phyloP scores from a whole-genome alignment of 345 rosid species.

The Limnanthes douglasii region DNA sequence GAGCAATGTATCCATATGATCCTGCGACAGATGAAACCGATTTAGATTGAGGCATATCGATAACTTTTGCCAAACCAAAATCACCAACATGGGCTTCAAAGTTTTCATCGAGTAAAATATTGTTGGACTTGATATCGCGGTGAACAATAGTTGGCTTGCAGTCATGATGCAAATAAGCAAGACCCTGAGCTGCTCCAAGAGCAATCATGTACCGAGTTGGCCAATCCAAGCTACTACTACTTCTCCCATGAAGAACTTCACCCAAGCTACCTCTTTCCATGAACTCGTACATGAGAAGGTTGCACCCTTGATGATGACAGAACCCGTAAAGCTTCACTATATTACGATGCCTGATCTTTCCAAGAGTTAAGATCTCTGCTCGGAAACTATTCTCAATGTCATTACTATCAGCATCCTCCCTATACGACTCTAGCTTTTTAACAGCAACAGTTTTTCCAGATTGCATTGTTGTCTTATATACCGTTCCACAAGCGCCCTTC shows the following conservation, averaged over 20 bases:
- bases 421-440: constrained; percentile 59
- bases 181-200: constrained; percentile 95
- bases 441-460: constrained; percentile 65
- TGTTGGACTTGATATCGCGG: constrained; percentile 89
- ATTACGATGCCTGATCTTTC: constrained; percentile 88
- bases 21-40: constrained; percentile 97
- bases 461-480: constrained; percentile 68
- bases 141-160: constrained; percentile 91
- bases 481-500: constrained; percentile 90
- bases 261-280: constrained; percentile 83
- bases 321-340: constrained; percentile 89
- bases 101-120: constrained; percentile 77
- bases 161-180: constrained; percentile 85
- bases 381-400: constrained; percentile 72
- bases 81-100: constrained; percentile 98
- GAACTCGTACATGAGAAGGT: constrained; percentile 81
- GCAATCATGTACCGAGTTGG: constrained; percentile 66
- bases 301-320: constrained; percentile 76
- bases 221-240: constrained; percentile 55
- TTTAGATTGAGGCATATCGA: constrained; percentile 90
- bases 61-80: constrained; percentile 92
- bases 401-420: constrained; percentile 60
- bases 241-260: constrained; percentile 59
- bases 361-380: constrained; percentile 79
- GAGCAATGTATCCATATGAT: constrained; percentile 97